Evolutionary conservation across 257 asterid species (phyloP), one percentile per base, ranked within the genome.

Genomic region (Solanum corneliomulleri): DNA sequence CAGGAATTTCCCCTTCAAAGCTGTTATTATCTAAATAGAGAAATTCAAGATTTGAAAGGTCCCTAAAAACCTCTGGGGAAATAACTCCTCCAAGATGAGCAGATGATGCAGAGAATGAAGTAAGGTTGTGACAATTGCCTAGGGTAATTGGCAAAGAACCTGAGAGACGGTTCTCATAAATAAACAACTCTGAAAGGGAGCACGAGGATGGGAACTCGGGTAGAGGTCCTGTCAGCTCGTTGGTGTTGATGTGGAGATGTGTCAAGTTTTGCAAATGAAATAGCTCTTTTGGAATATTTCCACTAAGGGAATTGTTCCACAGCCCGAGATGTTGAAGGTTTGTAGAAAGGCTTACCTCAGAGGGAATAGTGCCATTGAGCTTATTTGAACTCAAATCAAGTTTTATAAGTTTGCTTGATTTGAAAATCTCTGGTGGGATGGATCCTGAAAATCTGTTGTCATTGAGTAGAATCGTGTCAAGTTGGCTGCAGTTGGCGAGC

Each of bases 1-100:
- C 82, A 2, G 93, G 94, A 69, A 92, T 91, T 86, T 86, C 87
- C 74, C 93, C 94, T 89, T 88, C 91, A 27, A 91, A 92, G 11
- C 44, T 60, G 88, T 92, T 92, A 3, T 33, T 11, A 44, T 18
- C 11, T 10, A 92, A 90, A 86, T 49, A 64, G 20, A 91, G 72
- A 8, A 16, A 6, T 41, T 89, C 77, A 4, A 92, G 91, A 33
- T 83, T 29, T 58, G 35, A 35, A 76, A 91, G 89, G 82, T 83
- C 91, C 89, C 58, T 44, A 82, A 92, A 91, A 42, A 88, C 18
- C 85, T 87, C 84, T 56, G 60, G 52, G 21, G 82, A 87, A 33
- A 92, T 83, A 66, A 86, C 77, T 69, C 93, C 94, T 86, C 91
- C 92, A 47, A 92, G 89, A 58, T 86, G 70, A 70, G 89, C 88